Evolutionary conservation across 257 asterid genomes (phyloP).

Genomic region (Salvia miltiorrhiza): DNA sequence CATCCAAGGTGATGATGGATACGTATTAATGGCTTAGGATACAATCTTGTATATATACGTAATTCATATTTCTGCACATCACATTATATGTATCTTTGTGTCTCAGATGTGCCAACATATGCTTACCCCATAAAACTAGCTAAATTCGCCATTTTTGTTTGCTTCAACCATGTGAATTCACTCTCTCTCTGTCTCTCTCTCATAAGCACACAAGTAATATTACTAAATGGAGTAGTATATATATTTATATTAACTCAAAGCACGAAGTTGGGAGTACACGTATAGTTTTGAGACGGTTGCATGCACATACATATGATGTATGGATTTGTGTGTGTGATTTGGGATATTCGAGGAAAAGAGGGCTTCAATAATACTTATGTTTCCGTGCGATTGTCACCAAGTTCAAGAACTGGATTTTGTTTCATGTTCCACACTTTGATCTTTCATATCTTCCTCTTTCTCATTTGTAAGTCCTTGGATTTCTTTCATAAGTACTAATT

Average conservation of each 20-base stretch:
- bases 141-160: background rate
- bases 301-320: background rate
- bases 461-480: background rate
- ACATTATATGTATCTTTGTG: background rate
- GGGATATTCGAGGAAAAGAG: background rate
- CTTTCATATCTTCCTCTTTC: background rate
- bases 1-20: slow-evolving; percentile 60
- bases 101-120: slow-evolving; percentile 6
- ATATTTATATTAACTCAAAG: background rate
- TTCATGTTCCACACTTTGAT: background rate
- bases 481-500: too few relatives aligned
- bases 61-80: background rate
- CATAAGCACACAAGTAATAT: background rate
- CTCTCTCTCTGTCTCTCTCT: background rate
- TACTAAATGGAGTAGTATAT: too few relatives aligned
- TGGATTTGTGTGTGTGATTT: background rate
- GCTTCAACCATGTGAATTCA: background rate
- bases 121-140: background rate
- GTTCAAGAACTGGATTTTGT: slow-evolving; percentile 13
- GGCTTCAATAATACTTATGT: background rate
- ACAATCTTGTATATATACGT: too few relatives aligned
- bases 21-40: too few relatives aligned
- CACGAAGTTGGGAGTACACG: too few relatives aligned
- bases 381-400: slow-evolving; percentile 12
- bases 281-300: background rate